Evolutionary conservation across 1,284 basidiomycete species (phyloP), one percentile per base, ranked within the genome.

Genomic region (Puccinia polysora): DNA sequence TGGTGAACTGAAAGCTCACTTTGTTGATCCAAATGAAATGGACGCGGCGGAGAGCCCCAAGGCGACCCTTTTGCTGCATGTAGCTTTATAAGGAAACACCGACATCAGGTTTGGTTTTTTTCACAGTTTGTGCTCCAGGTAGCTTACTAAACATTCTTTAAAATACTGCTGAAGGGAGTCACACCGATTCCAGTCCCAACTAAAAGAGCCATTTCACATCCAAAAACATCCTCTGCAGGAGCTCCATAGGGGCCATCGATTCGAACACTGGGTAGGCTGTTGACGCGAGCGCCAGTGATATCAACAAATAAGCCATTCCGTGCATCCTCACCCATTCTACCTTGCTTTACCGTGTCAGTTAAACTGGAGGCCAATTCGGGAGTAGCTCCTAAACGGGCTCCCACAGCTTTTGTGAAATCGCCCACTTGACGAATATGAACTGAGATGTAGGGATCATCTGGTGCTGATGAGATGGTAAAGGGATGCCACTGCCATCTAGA

Each of bases 21-120:
- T 89, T 87, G 80, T 88, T 90, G 75, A 91, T 85, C 91, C 91
- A 94, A 82, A 93, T 89, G 80, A 93, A 92, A 76, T 92, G 89
- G 71, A 94, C 90, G 58, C 89, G 86, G 65, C 87, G 86, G 69
- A 94, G 85, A 38, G 86, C 85, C 34, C 89, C 88, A 45, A 91
- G 82, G 70, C 86, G 84, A 40, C 88, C 87, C 73, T 84, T 84
- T 81, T 86, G 87, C 80, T 92, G 90, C 76, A 86, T 86, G 81
- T 92, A 91, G 75, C 79, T 70, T 25, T n/a, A 28, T n/a, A 53
- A 23, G 15, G 23, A 36, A 56, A 45, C 30, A 14, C 8, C 32
- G 5, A 34, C 8, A 23, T 18, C 25, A 53, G 47, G 47, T 25
- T 18, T 40, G 47, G 25, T 40, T 6, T 30, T 79, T 65, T 12